Evolutionary conservation across 257 asterid species (phyloP).

Genomic region (Gynochthodes officinalis): DNA sequence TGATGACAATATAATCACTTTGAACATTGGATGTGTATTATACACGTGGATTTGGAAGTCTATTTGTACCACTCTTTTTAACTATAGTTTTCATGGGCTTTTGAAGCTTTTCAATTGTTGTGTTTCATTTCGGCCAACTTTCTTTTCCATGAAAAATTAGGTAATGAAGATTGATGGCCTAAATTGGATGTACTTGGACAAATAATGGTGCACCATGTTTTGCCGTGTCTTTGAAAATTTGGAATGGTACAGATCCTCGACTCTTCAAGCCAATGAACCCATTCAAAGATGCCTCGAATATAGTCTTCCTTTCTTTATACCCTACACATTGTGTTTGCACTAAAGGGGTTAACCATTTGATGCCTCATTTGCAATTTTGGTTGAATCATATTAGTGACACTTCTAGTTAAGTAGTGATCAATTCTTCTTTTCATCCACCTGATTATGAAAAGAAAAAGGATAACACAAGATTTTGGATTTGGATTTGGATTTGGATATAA

Average conservation of each 20-base stretch:
- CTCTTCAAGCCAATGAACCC: slow-evolving; percentile 8
- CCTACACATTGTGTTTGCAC: neutral
- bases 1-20: too few species aligned
- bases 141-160: neutral
- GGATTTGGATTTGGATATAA: too few species aligned
- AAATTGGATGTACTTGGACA: neutral
- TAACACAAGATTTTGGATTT: too few species aligned
- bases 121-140: neutral
- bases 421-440: too few species aligned
- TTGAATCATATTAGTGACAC: neutral
- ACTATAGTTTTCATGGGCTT: too few species aligned
- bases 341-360: neutral
- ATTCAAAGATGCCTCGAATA: slow-evolving; percentile 22
- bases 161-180: neutral
- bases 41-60: neutral
- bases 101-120: neutral
- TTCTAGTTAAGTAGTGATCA: too few species aligned
- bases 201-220: neutral
- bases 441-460: too few species aligned
- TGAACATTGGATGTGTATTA: too few species aligned
- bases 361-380: neutral
- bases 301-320: slow-evolving; percentile 1
- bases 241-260: slow-evolving; percentile 19
- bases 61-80: slow-evolving; percentile 4
- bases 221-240: neutral